phyloP scores from a whole-genome alignment of 306 rosid genomes.

The Cucurbita argyrosperma region DNA sequence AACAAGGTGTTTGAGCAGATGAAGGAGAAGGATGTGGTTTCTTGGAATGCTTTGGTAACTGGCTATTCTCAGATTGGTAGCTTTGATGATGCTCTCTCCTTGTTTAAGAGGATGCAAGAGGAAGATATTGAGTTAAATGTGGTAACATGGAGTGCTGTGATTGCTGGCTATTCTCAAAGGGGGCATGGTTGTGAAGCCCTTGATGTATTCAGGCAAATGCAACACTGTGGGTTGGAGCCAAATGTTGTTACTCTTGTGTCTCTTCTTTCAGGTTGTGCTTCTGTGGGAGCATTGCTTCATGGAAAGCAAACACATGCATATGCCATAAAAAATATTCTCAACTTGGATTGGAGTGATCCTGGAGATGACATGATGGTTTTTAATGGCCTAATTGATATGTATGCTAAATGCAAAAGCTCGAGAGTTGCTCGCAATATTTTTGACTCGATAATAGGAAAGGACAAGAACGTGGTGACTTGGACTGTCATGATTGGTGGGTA shows the following conservation, averaged over 20 bases:
- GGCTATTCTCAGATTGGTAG: constrained; percentile 66
- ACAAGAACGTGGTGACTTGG: constrained; percentile 74
- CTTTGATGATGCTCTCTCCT: constrained; percentile 39
- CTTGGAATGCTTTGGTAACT: constrained; percentile 84
- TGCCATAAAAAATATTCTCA: constrained; percentile 43
- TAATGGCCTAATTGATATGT: constrained; percentile 83
- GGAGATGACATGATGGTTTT: constrained; percentile 49
- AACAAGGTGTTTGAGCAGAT: constrained; percentile 45
- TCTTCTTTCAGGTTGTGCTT: constrained; percentile 71
- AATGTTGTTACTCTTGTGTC: constrained; percentile 66
- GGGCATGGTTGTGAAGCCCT: constrained; percentile 56
- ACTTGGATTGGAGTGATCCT: constrained; percentile 19
- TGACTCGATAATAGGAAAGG: constrained; percentile 29
- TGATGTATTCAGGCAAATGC: constrained; percentile 62
- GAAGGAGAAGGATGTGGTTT: constrained; percentile 69
- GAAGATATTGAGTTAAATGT: constrained; percentile 52
- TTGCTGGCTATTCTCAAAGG: constrained; percentile 69
- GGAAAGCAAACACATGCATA: constrained; percentile 68
- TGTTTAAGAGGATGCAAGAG: constrained; percentile 52
- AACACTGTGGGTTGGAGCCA: constrained; percentile 32
- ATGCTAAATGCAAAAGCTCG: constrained; percentile 49
- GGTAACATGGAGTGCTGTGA: constrained; percentile 77
- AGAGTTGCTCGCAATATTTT: constrained; percentile 40
- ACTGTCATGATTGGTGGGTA: constrained; percentile 84
- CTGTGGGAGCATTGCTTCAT: constrained; percentile 48